Conservation (phyloP, 202 grass and related monocot genomes). For the Schoenoplectus tabernaemontani region DNA sequence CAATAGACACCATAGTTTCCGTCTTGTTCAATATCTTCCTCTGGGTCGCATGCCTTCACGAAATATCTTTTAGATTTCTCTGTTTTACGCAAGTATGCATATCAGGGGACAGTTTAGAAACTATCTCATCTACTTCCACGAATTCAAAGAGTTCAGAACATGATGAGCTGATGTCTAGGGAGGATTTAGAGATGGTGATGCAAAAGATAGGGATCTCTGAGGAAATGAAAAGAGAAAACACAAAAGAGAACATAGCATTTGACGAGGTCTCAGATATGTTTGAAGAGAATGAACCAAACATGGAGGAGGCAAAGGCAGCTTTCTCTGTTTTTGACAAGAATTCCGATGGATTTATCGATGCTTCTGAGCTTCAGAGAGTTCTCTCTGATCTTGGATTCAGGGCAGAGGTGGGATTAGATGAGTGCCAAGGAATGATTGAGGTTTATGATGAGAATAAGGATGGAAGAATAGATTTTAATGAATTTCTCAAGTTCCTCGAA, state of each 20-base stretch:
- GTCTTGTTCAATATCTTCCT: slow-evolving; percentile 41
- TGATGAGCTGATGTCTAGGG: slow-evolving; percentile 19
- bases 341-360: slow-evolving; percentile 59
- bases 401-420: slow-evolving; percentile 16
- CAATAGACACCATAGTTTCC: slow-evolving; percentile 36
- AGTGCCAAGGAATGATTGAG: slow-evolving; percentile 65
- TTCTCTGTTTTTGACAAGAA: slow-evolving; percentile 71
- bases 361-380: slow-evolving; percentile 52
- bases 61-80: slow-evolving; percentile 7
- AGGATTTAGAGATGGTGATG: slow-evolving; percentile 47
- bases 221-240: not conserved
- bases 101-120: not conserved
- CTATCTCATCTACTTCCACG: not conserved
- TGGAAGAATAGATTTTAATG: slow-evolving; percentile 63
- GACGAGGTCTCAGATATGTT: slow-evolving; percentile 56
- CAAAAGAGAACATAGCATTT: slow-evolving; percentile 27
- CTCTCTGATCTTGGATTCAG: slow-evolving; percentile 51
- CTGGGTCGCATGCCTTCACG: slow-evolving; percentile 38
- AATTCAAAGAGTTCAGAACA: not conserved
- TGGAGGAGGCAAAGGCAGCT: slow-evolving; percentile 49
- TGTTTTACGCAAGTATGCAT: not conserved
- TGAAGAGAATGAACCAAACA: slow-evolving; percentile 57
- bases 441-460: slow-evolving; percentile 60
- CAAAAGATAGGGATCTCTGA: slow-evolving; percentile 32
- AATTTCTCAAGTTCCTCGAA: slow-evolving; percentile 71